Base-by-base conservation (phyloP, 768 basidiomycete species). In the Hygrophorus russula region DNA sequence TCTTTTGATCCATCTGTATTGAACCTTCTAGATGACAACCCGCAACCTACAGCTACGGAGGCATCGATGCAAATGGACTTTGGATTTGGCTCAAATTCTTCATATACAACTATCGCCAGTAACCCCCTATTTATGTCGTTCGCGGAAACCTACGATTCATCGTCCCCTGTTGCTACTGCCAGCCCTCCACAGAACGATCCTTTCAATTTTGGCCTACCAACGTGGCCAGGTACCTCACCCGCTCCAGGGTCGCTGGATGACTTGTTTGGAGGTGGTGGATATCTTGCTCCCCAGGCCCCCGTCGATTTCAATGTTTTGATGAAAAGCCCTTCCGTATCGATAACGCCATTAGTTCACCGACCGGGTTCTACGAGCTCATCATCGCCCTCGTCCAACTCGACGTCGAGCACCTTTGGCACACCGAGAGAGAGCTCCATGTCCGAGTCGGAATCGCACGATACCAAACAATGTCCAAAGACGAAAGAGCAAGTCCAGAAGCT, bases 71-170 rank as follows among this genome's bases (percentile, higher is more conserved):
- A 69, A 45, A 66, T 80, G 59, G 79, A 83, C 54, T 66, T 73
- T 42, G 64, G 73, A 11, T 80, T 74, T 51, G 76, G 77, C 24
- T 59, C 65, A 12, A 65, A 65, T 28, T 65, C 68, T 5, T 72
- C 78, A 1, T 88, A 76, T 59, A 88, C 82, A 45, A 86, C 83
- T 9, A 80, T 92, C 45, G 86, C 86, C 39, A 79, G 71, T 62
- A 89, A 89, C 49, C 86, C 88, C 1, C 70, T 79, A 62, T 89
- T 82, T 67, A 86, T 84, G 68, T 85, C 86, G n/a, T 82, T 82
- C 56, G 74, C 80, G 12, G 72, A 76, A 14, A 60, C 64, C 5
- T 77, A 73, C 49, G 79, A 80, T 47, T 53, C 63, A 29, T 58
- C 62, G 12, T 53, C 64, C 9, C 58, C 63, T 18, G 53, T 39